Conservation (phyloP, 768 basidiomycete genomes). For the Naematelia aurantialba region DNA sequence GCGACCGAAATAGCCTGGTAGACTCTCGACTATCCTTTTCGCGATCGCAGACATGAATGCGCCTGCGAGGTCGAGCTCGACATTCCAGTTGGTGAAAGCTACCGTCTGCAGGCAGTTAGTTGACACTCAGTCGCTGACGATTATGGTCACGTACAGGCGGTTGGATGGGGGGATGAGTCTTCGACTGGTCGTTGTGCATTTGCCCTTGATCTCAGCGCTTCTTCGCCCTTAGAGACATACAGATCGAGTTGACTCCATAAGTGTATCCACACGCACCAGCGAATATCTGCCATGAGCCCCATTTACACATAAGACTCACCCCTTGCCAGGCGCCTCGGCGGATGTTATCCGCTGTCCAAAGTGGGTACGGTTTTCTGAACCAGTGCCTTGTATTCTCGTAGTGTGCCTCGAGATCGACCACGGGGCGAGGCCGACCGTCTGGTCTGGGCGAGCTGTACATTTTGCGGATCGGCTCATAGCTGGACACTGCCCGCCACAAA, state of each 20-base stretch:
- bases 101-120: slow-evolving; percentile 1
- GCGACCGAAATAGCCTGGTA: slow-evolving; percentile 13
- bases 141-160: slow-evolving; percentile 9
- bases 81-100: slow-evolving; percentile 16
- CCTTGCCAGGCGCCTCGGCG: slow-evolving; percentile 22
- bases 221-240: slow-evolving; percentile 4
- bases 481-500: slow-evolving; percentile 4
- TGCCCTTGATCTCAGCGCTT: slow-evolving; percentile 5
- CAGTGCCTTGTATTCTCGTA: slow-evolving; percentile 17
- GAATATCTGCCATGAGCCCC: background rate
- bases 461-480: slow-evolving; percentile 13
- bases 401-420: slow-evolving; percentile 25
- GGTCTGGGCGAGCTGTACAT: slow-evolving; percentile 15
- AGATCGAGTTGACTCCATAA: slow-evolving; percentile 23
- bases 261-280: slow-evolving; percentile 19
- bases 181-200: slow-evolving; percentile 19
- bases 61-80: slow-evolving; percentile 22
- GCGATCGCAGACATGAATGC: slow-evolving; percentile 7
- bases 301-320: slow-evolving; percentile 5
- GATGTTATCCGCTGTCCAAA: slow-evolving; percentile 20
- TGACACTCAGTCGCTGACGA: too few species aligned
- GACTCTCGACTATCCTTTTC: slow-evolving; percentile 7
- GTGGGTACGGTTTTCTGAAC: slow-evolving; percentile 8
- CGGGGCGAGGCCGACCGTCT: slow-evolving; percentile 17
- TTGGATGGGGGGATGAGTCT: slow-evolving; percentile 14